These are phyloP conservation scores for Chenopodium berlandieri DNA, from an alignment of 148 eudicot genomes.

Conservation along the genomic window DNA sequence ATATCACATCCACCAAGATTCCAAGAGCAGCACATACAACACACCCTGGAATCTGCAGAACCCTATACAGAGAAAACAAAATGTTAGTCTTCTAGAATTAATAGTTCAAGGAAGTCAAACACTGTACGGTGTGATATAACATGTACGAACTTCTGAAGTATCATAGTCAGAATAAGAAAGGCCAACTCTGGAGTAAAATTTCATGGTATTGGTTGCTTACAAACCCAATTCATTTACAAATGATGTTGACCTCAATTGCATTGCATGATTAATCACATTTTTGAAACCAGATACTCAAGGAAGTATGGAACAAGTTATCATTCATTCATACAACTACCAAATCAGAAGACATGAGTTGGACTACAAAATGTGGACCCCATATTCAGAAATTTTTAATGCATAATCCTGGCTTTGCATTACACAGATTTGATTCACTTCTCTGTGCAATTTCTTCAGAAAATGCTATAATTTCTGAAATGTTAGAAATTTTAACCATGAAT, in stretches of 20 bases:
- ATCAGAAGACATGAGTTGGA: neutral
- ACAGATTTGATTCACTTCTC: neutral
- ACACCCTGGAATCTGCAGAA: conserved; percentile 35
- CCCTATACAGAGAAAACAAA: conserved; percentile 10
- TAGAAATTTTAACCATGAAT: no score
- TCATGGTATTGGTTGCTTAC: neutral
- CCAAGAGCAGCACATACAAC: conserved; percentile 31
- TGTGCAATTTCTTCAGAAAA: neutral
- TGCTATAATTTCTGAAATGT: neutral
- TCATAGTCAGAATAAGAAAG: neutral
- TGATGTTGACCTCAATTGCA: neutral
- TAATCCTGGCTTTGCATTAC: neutral
- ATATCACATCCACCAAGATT: conserved; percentile 25
- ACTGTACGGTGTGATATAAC: no score
- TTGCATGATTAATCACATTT: no score
- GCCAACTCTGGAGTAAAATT: neutral
- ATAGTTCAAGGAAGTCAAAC: neutral
- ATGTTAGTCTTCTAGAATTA: neutral
- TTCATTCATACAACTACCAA: neutral
- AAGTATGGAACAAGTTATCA: neutral
- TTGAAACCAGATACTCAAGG: neutral
- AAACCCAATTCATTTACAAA: neutral
- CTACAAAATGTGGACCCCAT: neutral
- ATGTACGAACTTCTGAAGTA: no score
- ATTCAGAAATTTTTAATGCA: neutral